These are phyloP conservation scores for Tanozyma kutaoensis DNA, from an alignment of 805 yeast species.

Conservation along the genomic window DNA sequence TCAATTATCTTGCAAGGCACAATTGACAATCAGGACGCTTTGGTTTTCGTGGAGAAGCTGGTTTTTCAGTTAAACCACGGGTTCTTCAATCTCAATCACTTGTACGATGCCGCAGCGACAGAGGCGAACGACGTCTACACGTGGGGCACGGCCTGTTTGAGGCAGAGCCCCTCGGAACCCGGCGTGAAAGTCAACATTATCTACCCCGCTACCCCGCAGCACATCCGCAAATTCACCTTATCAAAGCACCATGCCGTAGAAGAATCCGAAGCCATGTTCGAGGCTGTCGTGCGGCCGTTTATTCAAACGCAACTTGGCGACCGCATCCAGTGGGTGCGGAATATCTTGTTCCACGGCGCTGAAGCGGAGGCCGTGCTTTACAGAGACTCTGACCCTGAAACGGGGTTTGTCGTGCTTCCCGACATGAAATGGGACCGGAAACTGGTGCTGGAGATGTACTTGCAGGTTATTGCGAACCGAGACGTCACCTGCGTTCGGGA, in stretches of 20 bases:
- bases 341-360: slow-evolving; percentile 67
- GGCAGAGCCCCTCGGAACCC: slow-evolving; percentile 11
- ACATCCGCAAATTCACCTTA: slow-evolving; percentile 60
- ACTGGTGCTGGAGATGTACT: slow-evolving; percentile 55
- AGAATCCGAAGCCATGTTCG: slow-evolving; percentile 77
- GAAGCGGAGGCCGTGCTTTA: slow-evolving; percentile 74
- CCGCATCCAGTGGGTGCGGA: slow-evolving; percentile 79
- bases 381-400: slow-evolving; percentile 39
- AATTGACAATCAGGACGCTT: no score
- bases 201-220: slow-evolving; percentile 83
- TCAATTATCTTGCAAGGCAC: no score
- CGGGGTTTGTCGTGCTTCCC: slow-evolving; percentile 70
- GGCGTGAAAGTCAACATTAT: slow-evolving; percentile 66
- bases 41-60: no score
- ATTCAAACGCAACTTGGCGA: slow-evolving; percentile 66
- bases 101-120: no score
- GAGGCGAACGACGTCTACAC: not conserved
- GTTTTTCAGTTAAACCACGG: no score
- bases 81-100: no score
- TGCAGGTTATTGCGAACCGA: slow-evolving; percentile 57
- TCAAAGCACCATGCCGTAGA: slow-evolving; percentile 47
- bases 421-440: slow-evolving; percentile 95
- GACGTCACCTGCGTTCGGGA: no score
- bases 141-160: not conserved
- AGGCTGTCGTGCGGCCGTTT: slow-evolving; percentile 52